Base-by-base conservation (phyloP, 371 early-diverging fungal species). In the Gilbertella persicaria region DNA sequence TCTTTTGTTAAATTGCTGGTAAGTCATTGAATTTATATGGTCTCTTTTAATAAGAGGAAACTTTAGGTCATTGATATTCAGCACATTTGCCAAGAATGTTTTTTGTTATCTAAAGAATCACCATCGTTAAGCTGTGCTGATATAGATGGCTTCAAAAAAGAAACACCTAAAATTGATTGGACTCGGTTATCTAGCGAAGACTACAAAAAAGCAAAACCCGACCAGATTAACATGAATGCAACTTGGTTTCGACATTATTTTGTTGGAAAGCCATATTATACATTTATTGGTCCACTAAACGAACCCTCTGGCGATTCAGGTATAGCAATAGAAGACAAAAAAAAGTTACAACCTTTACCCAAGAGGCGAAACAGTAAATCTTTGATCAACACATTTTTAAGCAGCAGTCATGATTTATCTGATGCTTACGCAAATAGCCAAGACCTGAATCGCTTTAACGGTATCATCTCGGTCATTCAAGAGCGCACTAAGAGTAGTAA, bases 161-260 rank as follows among this genome's bases (percentile, higher is more conserved):
- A 62, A 35, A 7, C 28, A 8, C 33, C 57, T 8, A 53, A 49
- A 26, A 20, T 62, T 1, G 25, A 37, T 1, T 14, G 13, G 12
- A 25, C 21, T 6, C 39, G 0, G 1, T 6, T 29, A 6, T 45
- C 49, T 12, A 21, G 29, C 17, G 16, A 53, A 29, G 47, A 67
- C 17, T 67, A 67, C 50, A 16, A 48, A n/a, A 33, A 55, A 6
- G 47, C 53, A 36, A 53, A 55, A 42, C 55, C 69, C n/a, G 73
- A 73, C 25, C 67, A 66, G 24, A 54, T 62, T 51, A 64, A 68
- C 58, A 10, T 42, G 20, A 53, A 69, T 26, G 65, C 72, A 5
- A 53, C 45, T 29, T 77, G 78, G 78, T 77, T 77, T 47, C 54
- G 78, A 5, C 64, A 62, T 14, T 50, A 67, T 43, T 77, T 77